Base-by-base conservation (phyloP, 2,329 filamentous ascomycete species). In the Neurospora sp. region DNA sequence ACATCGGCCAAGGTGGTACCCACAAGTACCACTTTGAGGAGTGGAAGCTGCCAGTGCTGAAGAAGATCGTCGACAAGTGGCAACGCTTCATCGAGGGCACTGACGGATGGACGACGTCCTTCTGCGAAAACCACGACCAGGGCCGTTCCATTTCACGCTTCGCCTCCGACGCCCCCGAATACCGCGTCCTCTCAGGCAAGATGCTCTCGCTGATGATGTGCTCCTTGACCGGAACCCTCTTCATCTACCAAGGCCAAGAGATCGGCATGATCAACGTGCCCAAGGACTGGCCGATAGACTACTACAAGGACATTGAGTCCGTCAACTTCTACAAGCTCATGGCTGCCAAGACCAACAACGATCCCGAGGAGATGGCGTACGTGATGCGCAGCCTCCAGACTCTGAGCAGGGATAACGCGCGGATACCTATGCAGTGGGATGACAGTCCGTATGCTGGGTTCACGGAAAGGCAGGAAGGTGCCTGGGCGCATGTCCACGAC, bases 351-450 rank as follows among this genome's bases (percentile, higher is more conserved):
- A 74, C 73, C 8, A 67, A 75, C 1, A 72, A 75, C n/a, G 76
- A 81, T 70, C 74, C 78, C 9, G 79, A 80, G 52, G 79, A 77
- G 38, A 78, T 87, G 1, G 80, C 80, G 13, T 80, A 83, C 43
- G 85, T 84, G 0, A 82, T 84, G 74, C 78, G 81, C 9, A 81
- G 86, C 46, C 80, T 91, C 68, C 85, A 88, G 72, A 82, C 84
- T 71, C 84, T 91, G 38, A 89, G 85, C 6, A 82, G 89, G 39
- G 90, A 92, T 76, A 87, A 92, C 75, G 84, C 88, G 9, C 83
- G 90, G n/a, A 84, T 87, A 3, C 90, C 90, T 0, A 87, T 93
- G 81, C 88, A 90, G 73, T 92, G 90, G 90, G 83, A 83, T 69
- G 81, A 77, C 0, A 40, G 42, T 79, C 80, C 0, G 77, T 83